Conservation (phyloP, 129 eudicot genomes). For the Apium graveolens region DNA sequence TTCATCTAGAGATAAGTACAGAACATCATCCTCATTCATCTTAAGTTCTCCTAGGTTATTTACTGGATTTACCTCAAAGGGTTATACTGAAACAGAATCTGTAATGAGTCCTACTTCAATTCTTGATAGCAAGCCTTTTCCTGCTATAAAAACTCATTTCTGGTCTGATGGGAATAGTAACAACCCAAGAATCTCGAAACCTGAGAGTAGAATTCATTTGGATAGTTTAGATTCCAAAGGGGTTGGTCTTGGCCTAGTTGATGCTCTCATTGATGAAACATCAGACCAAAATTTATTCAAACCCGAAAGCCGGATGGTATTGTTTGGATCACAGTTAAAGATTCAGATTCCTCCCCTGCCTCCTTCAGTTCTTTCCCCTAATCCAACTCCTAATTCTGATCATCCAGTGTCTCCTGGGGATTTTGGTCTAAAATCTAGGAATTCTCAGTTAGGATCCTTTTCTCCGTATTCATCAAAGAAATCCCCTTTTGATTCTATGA, state of each 20-base stretch:
- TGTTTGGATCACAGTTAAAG: conserved; percentile 64
- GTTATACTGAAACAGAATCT: conserved; percentile 37
- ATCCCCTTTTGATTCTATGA: conserved; percentile 30
- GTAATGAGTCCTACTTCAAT: conserved; percentile 66
- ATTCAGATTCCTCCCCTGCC: conserved; percentile 52
- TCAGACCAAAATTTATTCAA: conserved; percentile 22
- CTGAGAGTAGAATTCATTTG: conserved; percentile 27
- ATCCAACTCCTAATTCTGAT: conserved; percentile 10
- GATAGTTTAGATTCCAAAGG: conserved; percentile 48
- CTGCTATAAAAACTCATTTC: conserved; percentile 42
- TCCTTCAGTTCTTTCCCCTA: conserved; percentile 21
- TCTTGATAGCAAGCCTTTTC: conserved; percentile 40
- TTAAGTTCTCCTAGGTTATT: conserved; percentile 61
- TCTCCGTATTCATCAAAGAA: conserved; percentile 26
- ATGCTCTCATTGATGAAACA: conserved; percentile 42
- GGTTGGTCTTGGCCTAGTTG: conserved; percentile 52
- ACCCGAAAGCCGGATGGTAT: conserved; percentile 32
- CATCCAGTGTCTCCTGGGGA: conserved; percentile 49
- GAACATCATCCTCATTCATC: conserved; percentile 37
- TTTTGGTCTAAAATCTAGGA: conserved; percentile 62
- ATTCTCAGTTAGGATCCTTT: conserved; percentile 26
- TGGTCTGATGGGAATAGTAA: conserved; percentile 26
- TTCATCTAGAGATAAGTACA: conserved; percentile 14
- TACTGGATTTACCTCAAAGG: conserved; percentile 39
- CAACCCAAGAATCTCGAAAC: conserved; percentile 28